Evolutionary conservation across 345 rosid genomes (phyloP).

Genomic region (Sisymbrium altissimum): DNA sequence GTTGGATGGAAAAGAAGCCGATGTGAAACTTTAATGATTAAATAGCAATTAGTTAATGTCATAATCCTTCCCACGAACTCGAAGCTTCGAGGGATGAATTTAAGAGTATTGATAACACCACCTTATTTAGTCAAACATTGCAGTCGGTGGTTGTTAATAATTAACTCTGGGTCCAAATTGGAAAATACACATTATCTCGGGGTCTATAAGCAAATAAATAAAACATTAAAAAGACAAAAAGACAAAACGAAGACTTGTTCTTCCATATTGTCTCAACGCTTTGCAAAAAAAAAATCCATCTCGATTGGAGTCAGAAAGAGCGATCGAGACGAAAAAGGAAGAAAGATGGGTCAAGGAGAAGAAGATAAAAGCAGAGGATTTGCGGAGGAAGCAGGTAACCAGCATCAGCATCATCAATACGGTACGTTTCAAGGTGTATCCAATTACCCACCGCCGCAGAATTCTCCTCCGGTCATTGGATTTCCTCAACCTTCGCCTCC

Average conservation of each 20-base stretch:
- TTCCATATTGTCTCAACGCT: neutral
- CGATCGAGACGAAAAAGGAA: neutral
- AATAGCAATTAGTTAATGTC: neutral
- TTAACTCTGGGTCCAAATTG: neutral
- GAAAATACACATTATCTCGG: neutral
- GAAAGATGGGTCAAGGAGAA: conserved; percentile 36
- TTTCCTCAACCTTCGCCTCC: conserved; percentile 89
- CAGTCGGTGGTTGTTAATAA: neutral
- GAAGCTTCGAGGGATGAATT: neutral
- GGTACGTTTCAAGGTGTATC: conserved; percentile 98
- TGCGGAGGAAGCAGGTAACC: conserved; percentile 26
- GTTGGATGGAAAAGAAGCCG: neutral
- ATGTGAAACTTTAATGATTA: neutral
- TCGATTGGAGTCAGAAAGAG: neutral
- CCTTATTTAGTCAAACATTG: neutral
- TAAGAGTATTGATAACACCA: neutral
- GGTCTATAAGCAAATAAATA: conserved; percentile 1
- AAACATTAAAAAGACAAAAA: neutral
- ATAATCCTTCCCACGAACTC: conserved; percentile 1
- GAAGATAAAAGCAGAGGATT: conserved; percentile 42
- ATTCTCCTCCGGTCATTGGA: conserved; percentile 58
- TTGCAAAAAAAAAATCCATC: neutral
- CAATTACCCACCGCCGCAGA: conserved; percentile 67
- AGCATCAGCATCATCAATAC: conserved; percentile 51
- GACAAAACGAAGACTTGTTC: neutral